Evolutionary conservation across 768 basidiomycete species (phyloP).

Genomic region (Tylopilus sp.): DNA sequence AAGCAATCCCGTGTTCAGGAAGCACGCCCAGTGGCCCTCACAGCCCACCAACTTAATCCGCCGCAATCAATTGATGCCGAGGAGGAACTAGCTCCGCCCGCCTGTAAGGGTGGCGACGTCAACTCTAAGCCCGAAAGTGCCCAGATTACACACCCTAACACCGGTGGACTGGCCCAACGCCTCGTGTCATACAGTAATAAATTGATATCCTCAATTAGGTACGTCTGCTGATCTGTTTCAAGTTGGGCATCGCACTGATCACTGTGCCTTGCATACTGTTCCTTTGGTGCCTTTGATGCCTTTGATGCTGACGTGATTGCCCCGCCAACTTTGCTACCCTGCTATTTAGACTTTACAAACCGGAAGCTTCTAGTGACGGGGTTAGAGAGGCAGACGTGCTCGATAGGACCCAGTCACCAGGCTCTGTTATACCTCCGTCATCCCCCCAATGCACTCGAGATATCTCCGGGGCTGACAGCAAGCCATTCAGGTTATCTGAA

Average conservation of each 20-base stretch:
- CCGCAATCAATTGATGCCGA: slow-evolving; percentile 16
- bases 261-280: slow-evolving; percentile 23
- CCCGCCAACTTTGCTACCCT: slow-evolving; percentile 20
- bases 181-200: slow-evolving; percentile 50
- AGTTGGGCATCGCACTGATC: slow-evolving; percentile 23
- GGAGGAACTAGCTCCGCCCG: slow-evolving; percentile 17
- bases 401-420: slow-evolving; percentile 5
- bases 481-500: slow-evolving; percentile 46
- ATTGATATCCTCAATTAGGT: slow-evolving; percentile 43
- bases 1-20: slow-evolving; percentile 13
- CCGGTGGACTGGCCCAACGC: slow-evolving; percentile 42
- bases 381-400: slow-evolving; percentile 7
- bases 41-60: slow-evolving; percentile 7
- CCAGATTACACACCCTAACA: slow-evolving; percentile 10
- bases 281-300: slow-evolving; percentile 19
- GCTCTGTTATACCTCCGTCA: neutral
- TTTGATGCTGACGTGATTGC: slow-evolving; percentile 26
- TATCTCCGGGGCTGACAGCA: neutral
- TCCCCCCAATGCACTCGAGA: neutral
- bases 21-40: slow-evolving; percentile 6
- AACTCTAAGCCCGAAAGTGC: slow-evolving; percentile 24
- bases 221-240: slow-evolving; percentile 31
- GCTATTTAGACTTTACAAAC: slow-evolving; percentile 30
- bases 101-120: slow-evolving; percentile 26
- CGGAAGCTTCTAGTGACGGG: slow-evolving; percentile 9